Base-by-base conservation (phyloP, 768 basidiomycete species). In the Pleurotus sapidus region DNA sequence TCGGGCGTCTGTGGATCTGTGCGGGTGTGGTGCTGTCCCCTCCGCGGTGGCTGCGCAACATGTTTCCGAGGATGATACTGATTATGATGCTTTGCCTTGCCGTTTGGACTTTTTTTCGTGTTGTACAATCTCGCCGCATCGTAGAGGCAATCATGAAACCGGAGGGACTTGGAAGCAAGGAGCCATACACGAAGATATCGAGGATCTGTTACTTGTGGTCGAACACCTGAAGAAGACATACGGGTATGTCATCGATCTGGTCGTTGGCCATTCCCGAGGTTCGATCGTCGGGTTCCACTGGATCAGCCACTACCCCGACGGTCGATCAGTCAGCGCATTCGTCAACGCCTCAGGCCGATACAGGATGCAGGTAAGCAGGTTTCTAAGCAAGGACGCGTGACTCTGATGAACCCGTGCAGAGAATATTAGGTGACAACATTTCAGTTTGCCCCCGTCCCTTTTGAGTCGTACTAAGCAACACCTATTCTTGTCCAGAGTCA, bases 241-340 rank as follows among this genome's bases (percentile, higher is more conserved):
- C 61, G 88, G 88, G 2, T 94, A 93, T 67, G 72, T 77, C 34
- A 71, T 91, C 49, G 86, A 87, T 64, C 69, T 89, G 55, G 67
- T 93, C 39, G 80, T 94, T 5, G 90, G 86, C 1, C 92, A 94
- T 69, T 93, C 91, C 14, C 84, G 89, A 37, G 91, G 88, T 5
- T 83, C 86, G 20, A 68, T 92, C n/a, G 82, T 80, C 17, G 81
- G 77, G 0, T 81, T 88, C 65, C 74, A 78, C 57, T 93, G 91
- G 90, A 63, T 91, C 23, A 84, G 85, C 64, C 84, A 79, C 14
- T 75, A 84, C 1, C 75, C 81, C 46, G 84, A 84, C 60, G 88
- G 84, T 23, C 74, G 70, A 57, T 70, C 66, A 43, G 82, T 87
- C 42, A 70, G 79, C 7, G 83, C 80, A 5, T 87, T 86, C 55